phyloP scores from a whole-genome alignment of 306 rosid genomes.

The Herpetospermum pedunculosum region DNA sequence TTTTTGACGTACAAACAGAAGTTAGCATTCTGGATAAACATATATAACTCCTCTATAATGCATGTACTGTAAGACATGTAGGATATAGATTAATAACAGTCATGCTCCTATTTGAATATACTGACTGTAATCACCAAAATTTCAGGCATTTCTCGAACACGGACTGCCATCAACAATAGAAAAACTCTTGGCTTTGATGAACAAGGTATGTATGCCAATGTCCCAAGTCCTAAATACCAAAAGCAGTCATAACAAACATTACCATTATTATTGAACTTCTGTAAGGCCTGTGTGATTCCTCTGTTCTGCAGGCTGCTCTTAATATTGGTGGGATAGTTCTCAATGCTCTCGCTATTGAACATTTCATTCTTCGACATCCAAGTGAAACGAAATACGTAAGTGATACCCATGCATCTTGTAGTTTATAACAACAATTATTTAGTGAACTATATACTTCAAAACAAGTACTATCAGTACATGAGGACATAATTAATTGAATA shows the following conservation, averaged over 20 bases:
- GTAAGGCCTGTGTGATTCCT: background rate
- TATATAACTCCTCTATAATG: slow-evolving; percentile 92
- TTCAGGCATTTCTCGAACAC: slow-evolving; percentile 79
- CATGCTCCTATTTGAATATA: background rate
- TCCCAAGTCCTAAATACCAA: background rate
- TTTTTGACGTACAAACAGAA: slow-evolving; percentile 77
- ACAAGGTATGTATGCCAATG: slow-evolving; percentile 40
- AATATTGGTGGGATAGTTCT: slow-evolving; percentile 77
- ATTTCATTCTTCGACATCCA: slow-evolving; percentile 81
- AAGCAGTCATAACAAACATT: background rate
- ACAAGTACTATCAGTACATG: background rate
- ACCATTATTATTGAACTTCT: background rate
- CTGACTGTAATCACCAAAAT: slow-evolving; percentile 13
- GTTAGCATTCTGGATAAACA: slow-evolving; percentile 94
- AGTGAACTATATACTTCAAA: background rate
- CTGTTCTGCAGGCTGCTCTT: slow-evolving; percentile 49
- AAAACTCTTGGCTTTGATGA: slow-evolving; percentile 60
- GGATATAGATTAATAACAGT: background rate
- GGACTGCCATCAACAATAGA: slow-evolving; percentile 72
- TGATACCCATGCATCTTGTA: background rate
- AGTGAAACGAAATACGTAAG: slow-evolving; percentile 53
- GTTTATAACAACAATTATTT: background rate
- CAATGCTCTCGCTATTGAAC: slow-evolving; percentile 91
- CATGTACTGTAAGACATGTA: slow-evolving; percentile 82
- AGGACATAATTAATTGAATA: background rate